A percentile compares a stretch with the other conserved stretches of the same genome.
Conservation (phyloP, 2,329 filamentous ascomycete species). For the Penicillium sp. region DNA sequence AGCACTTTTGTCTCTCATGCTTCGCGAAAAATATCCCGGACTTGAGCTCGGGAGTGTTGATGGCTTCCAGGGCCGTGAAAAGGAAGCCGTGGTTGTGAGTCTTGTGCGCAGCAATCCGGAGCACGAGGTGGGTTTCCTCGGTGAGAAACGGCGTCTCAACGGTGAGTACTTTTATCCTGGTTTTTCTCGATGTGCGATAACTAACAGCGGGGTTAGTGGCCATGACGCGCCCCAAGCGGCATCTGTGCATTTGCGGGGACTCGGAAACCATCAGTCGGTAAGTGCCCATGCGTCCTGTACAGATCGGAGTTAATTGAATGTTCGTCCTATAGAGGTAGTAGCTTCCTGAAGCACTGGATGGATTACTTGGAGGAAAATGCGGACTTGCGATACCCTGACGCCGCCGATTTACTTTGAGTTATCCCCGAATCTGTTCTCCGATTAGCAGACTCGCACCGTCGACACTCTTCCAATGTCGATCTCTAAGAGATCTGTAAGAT, state of each 20-base stretch:
- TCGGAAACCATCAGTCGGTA: constrained; percentile 87
- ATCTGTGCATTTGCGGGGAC: constrained; percentile 86
- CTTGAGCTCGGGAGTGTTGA: constrained; percentile 96
- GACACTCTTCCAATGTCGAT: background rate
- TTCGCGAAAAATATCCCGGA: constrained; percentile 76
- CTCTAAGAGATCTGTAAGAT: background rate
- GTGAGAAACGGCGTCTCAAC: constrained; percentile 86
- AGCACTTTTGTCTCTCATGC: constrained; percentile 65
- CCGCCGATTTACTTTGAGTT: constrained; percentile 33
- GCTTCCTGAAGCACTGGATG: constrained; percentile 89
- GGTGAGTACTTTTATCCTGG: constrained; percentile 54
- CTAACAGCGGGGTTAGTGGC: constrained; percentile 59
- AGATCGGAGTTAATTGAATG: constrained; percentile 6
- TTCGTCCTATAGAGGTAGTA: constrained; percentile 61
- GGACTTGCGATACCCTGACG: constrained; percentile 81
- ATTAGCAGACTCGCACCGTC: background rate
- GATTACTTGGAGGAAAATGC: constrained; percentile 81
- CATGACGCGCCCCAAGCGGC: constrained; percentile 91
- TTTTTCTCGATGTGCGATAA: background rate
- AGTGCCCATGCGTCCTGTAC: constrained; percentile 39
- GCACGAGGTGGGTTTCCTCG: constrained; percentile 86
- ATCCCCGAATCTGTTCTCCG: background rate
- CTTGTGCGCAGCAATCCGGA: constrained; percentile 87
- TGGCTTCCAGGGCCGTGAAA: constrained; percentile 94
- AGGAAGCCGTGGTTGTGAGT: constrained; percentile 89